Evolutionary conservation across 2,329 filamentous ascomycete species (phyloP), one percentile per base, ranked within the genome.

Genomic region (Diaporthe ilicicola): DNA sequence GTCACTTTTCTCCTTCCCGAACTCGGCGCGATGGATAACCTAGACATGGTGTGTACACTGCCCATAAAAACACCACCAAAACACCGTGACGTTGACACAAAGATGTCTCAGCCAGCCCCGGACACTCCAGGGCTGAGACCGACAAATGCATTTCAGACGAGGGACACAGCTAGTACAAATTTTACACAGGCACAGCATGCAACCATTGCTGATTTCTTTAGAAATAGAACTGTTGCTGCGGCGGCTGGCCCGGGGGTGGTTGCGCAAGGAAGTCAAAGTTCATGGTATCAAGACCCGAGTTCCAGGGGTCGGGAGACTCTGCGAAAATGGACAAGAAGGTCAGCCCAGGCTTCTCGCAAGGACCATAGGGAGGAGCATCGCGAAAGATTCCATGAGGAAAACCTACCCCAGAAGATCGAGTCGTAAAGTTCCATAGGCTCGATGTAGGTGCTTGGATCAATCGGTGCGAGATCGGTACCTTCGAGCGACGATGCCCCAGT

Each of bases 341-440:
- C 17, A 69, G 27, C 53, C 65, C 19, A 67, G 61, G 48, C 15
- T n/a, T 34, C 24, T 34, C 4, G 6, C 12, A 39, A 27, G 17
- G 13, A 3, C 12, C 3, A n/a, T 19, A 34, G 17, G 22, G n/a
- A 4, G 29, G 6, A 12, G 34, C 5, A 9, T 15, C 13, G 22
- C 6, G 22, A 34, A 44, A 19, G 46, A 19, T 34, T 39, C 32
- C 10, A n/a, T 22, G 54, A 64, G 70, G 46, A 73, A 39, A 37
- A 83, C 87, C 78, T 80, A 91, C 89, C 89, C 85, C 89, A 91
- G 81, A 91, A 91, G 55, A 92, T 92, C 4, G 89, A 90, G 75
- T 91, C 89, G 76, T 91, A 92, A 0, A 92, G 80, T 72, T 92
- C 90, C 88, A 92, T 89, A 0, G 90, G 90, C 46, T 89, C 90